Conservation (phyloP, 805 yeast genomes). For the Lipomyces spencermartinsiae region DNA sequence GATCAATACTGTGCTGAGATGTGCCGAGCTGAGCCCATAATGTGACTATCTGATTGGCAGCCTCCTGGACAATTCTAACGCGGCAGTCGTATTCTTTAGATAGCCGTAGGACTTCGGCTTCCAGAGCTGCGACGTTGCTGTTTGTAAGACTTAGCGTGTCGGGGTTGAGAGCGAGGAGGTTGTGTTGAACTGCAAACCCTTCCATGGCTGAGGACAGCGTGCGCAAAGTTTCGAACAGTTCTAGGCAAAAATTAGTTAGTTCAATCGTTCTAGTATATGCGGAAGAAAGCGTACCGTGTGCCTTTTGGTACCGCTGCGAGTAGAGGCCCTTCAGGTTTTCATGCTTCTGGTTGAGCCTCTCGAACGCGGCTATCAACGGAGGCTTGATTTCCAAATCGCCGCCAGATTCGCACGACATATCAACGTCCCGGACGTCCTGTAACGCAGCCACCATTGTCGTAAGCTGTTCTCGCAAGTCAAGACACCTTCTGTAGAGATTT, state of each 20-base stretch:
- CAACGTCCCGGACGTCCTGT: conserved; percentile 32
- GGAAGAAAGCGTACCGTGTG: conserved; percentile 20
- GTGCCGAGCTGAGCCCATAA: conserved; percentile 47
- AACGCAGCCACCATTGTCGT: conserved; percentile 39
- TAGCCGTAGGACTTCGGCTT: conserved; percentile 40
- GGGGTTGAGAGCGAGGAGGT: conserved; percentile 30
- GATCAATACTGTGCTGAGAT: conserved; percentile 43
- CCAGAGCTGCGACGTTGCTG: conserved; percentile 38
- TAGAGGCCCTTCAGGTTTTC: conserved; percentile 36
- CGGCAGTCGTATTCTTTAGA: conserved; percentile 39
- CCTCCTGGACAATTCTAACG: conserved; percentile 33
- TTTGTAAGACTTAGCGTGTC: conserved; percentile 41
- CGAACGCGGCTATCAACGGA: conserved; percentile 37
- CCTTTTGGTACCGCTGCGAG: conserved; percentile 39
- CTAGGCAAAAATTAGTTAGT: conserved; percentile 12
- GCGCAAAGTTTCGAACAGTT: conserved; percentile 35
- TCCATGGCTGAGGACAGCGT: conserved; percentile 37
- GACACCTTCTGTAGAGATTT: conserved; percentile 36
- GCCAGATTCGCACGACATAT: conserved; percentile 20
- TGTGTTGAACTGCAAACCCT: conserved; percentile 36
- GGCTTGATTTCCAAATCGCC: conserved; percentile 36
- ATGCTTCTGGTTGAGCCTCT: conserved; percentile 32
- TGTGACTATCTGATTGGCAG: conserved; percentile 41
- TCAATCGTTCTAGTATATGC: neutral
- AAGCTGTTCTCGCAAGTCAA: conserved; percentile 34